phyloP scores from a whole-genome alignment of 441 rosid genomes.

The Theobroma grandiflorum region DNA sequence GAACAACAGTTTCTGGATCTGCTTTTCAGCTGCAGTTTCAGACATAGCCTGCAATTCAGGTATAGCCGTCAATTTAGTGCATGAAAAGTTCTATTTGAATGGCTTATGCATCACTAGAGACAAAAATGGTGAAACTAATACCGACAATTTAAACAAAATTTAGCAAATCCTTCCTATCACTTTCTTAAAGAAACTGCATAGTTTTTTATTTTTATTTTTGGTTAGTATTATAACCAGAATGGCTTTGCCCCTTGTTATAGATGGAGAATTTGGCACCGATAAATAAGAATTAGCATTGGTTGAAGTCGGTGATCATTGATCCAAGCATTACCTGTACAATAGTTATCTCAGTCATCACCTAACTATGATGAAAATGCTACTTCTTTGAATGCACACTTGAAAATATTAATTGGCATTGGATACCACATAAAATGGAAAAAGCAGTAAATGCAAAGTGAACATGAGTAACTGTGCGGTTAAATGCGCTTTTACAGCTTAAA shows the following conservation, averaged over 20 bases:
- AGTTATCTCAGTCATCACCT: neutral
- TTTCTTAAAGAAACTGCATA: neutral
- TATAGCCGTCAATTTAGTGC: neutral
- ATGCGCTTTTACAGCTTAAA: neutral
- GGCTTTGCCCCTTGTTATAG: neutral
- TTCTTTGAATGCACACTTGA: neutral
- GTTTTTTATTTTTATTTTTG: too few relatives aligned
- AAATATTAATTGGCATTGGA: neutral
- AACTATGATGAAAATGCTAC: neutral
- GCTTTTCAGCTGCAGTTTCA: conserved; percentile 83
- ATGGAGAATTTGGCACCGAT: neutral
- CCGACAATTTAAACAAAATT: neutral
- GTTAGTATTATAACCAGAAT: neutral
- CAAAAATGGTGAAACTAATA: neutral
- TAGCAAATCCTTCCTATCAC: neutral
- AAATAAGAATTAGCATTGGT: neutral
- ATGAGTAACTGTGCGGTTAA: neutral
- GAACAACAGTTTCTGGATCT: conserved; percentile 77
- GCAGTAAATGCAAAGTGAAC: neutral
- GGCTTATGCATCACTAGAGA: neutral
- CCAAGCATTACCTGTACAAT: neutral
- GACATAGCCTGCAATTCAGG: conserved; percentile 64
- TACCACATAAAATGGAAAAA: neutral
- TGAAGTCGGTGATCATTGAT: neutral
- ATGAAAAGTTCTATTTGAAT: neutral